Evolutionary conservation across 2,329 filamentous ascomycete genomes (phyloP).

Genomic region (Pseudogymnoascus sp.): DNA sequence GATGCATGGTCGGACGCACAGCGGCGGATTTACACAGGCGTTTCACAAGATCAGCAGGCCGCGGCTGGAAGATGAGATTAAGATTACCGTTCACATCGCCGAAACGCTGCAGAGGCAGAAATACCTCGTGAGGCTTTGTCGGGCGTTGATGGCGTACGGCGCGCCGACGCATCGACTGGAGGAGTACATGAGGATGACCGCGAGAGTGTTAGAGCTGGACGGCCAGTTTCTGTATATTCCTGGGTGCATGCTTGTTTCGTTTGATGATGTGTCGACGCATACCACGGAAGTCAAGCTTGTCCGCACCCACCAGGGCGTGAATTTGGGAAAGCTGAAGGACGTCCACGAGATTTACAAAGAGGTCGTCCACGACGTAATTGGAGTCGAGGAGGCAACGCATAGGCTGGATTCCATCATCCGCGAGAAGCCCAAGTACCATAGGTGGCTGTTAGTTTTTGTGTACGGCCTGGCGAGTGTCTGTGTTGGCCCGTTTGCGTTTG

Average conservation of each 20-base stretch:
- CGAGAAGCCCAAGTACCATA: slow-evolving; percentile 38
- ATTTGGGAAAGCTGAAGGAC: slow-evolving; percentile 65
- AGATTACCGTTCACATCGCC: slow-evolving; percentile 52
- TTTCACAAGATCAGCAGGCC: slow-evolving; percentile 14
- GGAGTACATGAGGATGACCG: slow-evolving; percentile 85
- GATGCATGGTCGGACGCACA: slow-evolving; percentile 21
- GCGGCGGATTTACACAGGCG: slow-evolving; percentile 12
- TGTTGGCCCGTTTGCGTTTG: slow-evolving; percentile 69
- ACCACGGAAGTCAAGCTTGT: slow-evolving; percentile 76
- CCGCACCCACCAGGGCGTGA: slow-evolving; percentile 57
- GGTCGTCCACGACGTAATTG: slow-evolving; percentile 68
- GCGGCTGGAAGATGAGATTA: slow-evolving; percentile 28
- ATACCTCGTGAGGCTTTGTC: slow-evolving; percentile 77
- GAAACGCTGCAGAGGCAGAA: slow-evolving; percentile 69
- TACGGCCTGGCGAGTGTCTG: slow-evolving; percentile 65
- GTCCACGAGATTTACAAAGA: slow-evolving; percentile 73
- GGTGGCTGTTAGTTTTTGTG: slow-evolving; percentile 49
- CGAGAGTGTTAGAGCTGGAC: slow-evolving; percentile 80
- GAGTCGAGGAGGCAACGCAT: slow-evolving; percentile 60
- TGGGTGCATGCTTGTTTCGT: slow-evolving; percentile 89
- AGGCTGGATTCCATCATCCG: slow-evolving; percentile 49
- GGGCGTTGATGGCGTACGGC: slow-evolving; percentile 80
- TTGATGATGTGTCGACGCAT: slow-evolving; percentile 65
- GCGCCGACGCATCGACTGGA: slow-evolving; percentile 87
- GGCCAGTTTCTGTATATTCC: slow-evolving; percentile 86